Base-by-base conservation (phyloP, 352 stramenopile genomes). In the Poterioochromonas sp. region DNA sequence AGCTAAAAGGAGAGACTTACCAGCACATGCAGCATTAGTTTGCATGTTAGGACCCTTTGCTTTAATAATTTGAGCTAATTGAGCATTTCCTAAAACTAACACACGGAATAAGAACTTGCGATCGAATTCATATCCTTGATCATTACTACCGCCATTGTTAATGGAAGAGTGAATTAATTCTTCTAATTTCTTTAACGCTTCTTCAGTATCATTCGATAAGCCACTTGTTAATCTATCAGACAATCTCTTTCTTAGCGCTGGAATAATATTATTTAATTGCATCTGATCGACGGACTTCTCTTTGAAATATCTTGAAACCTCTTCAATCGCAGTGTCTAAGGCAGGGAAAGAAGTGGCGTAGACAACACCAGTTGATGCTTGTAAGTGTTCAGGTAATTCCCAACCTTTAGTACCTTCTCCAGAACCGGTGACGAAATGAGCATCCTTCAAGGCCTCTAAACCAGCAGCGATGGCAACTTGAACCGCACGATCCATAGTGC, bases 21-120 rank as follows among this genome's bases (percentile, higher is more conserved):
- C 93, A 58, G 93, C 92, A 84, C 94, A 98, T 8, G 94, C 93
- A 0, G 92, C 92, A 84, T 98, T 98, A 2, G 92, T 92, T 80
- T 98, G 94, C 47, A 93, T 96, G 82, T 98, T 98, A 0, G 93
- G 93, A 32, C 94, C 94, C 64, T 88, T 85, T 43, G 92, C 95
- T 60, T 92, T 92, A 12, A 89, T 93, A 73, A 98, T 86, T 83
- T 98, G 94, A 29, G 94, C 94, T 49, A 98, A 83, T 82, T 98
- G 94, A 62, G 94, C 90, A 83, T 98, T 98, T 1, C 92, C 94
- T 0, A 97, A 85, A 20, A 97, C 91, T 1, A 98, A 83, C 5
- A 98, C 86, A 12, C 92, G 90, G 84, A 98, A 98, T 12, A 98
- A 88, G 71, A 98, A 95, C 84, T 98, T 98, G 22, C 92, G 88